A percentile compares a stretch with the other conserved stretches of the same genome.
These are phyloP conservation scores for Allantophomopsis lycopodina DNA, from an alignment of 2,329 filamentous ascomycete species.

Conservation along the genomic window DNA sequence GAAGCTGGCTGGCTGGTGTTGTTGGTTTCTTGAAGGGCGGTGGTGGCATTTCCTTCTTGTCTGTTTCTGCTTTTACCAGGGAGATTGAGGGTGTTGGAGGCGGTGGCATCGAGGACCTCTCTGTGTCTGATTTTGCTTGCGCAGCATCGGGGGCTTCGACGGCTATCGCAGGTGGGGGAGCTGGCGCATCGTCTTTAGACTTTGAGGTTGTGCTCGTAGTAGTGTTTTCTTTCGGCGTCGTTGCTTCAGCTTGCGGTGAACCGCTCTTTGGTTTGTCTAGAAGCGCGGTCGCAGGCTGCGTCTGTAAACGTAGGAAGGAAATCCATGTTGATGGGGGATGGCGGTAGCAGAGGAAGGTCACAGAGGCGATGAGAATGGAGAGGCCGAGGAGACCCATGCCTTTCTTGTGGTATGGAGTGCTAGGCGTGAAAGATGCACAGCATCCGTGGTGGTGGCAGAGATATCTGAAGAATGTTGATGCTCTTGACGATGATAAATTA, in stretches of 20 bases:
- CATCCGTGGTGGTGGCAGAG: too few relatives aligned
- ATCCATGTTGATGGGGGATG: conserved; percentile 34
- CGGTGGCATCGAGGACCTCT: neutral
- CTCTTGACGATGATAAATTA: too few relatives aligned
- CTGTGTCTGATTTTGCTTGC: neutral
- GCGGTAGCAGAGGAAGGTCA: conserved; percentile 41
- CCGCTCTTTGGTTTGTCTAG: conserved; percentile 1
- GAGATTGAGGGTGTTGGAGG: neutral
- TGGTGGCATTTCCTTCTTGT: conserved; percentile 25
- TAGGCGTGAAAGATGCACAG: too few relatives aligned
- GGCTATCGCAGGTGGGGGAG: too few relatives aligned
- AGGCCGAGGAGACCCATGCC: conserved; percentile 43
- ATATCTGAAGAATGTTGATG: too few relatives aligned
- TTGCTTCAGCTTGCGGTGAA: conserved; percentile 1
- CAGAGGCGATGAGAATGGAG: conserved; percentile 46
- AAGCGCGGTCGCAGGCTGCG: conserved; percentile 3
- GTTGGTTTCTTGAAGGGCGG: conserved; percentile 14
- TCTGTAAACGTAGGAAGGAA: conserved; percentile 20
- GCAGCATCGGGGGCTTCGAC: neutral
- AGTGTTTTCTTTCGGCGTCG: neutral
- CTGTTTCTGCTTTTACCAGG: conserved; percentile 6
- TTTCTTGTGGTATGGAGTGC: neutral
- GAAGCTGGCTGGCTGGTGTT: conserved; percentile 27
- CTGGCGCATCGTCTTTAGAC: too few relatives aligned
- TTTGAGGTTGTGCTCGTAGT: neutral